Conservation (phyloP, 2,329 filamentous ascomycete genomes). For the Zymoseptoria crescenta region DNA sequence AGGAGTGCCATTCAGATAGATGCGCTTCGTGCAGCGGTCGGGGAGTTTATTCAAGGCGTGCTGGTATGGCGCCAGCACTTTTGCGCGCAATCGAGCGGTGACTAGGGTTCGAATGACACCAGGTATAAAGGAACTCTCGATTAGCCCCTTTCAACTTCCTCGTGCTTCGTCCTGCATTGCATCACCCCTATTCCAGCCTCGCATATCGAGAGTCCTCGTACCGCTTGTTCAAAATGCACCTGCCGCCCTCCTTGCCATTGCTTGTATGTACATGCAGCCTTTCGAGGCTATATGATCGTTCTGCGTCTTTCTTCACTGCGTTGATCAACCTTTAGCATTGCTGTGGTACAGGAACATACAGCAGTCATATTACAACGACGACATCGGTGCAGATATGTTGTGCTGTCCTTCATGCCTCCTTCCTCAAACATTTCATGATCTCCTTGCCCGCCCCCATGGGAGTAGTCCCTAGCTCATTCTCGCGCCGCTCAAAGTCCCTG, state of each 20-base stretch:
- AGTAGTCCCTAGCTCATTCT: not conserved
- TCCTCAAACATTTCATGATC: not conserved
- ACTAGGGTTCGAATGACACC: not conserved
- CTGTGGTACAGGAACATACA: too few relatives aligned
- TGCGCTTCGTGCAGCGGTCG: not conserved
- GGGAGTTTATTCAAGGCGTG: not conserved
- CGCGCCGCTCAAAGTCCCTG: not conserved
- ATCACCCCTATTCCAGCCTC: too few relatives aligned
- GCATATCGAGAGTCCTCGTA: too few relatives aligned
- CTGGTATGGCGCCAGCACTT: not conserved
- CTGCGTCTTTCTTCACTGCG: too few relatives aligned
- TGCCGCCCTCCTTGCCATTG: too few relatives aligned
- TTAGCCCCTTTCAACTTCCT: not conserved
- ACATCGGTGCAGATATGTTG: not conserved
- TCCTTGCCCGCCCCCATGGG: not conserved
- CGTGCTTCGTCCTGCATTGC: not conserved
- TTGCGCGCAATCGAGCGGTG: not conserved
- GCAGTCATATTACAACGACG: too few relatives aligned
- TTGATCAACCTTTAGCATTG: too few relatives aligned
- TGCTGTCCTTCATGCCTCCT: not conserved
- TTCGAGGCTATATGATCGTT: too few relatives aligned
- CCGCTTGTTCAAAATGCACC: too few relatives aligned
- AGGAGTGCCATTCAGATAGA: not conserved
- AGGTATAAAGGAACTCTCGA: too few relatives aligned
- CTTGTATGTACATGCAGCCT: too few relatives aligned